Conservation (phyloP, 352 stramenopile genomes). For the Phytophthora citricola region DNA sequence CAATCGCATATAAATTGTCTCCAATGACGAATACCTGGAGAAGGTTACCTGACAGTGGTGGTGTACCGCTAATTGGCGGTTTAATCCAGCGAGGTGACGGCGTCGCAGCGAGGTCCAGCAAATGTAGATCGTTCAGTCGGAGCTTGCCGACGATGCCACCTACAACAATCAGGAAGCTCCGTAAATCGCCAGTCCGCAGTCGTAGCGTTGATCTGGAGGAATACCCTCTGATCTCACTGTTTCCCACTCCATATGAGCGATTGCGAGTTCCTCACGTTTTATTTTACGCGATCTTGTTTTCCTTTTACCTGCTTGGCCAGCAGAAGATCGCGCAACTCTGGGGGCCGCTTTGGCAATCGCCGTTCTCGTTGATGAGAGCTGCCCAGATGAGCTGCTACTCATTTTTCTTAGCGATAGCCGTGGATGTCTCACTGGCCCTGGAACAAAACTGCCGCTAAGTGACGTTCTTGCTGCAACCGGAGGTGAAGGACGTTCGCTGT, state of each 20-base stretch:
- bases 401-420: slow-evolving; percentile 24
- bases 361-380: slow-evolving; percentile 6
- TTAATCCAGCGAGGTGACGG: slow-evolving; percentile 41
- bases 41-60: slow-evolving; percentile 49
- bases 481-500: slow-evolving; percentile 41
- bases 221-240: slow-evolving; percentile 36
- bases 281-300: slow-evolving; percentile 43
- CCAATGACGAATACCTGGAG: slow-evolving; percentile 62
- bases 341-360: slow-evolving; percentile 2
- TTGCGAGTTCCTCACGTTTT: slow-evolving; percentile 39
- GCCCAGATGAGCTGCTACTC: slow-evolving; percentile 9
- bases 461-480: slow-evolving; percentile 38
- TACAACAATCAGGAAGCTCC: slow-evolving; percentile 57
- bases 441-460: slow-evolving; percentile 34
- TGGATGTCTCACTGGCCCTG: slow-evolving; percentile 19
- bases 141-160: slow-evolving; percentile 66
- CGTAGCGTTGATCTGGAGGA: slow-evolving; percentile 52
- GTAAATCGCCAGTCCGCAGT: slow-evolving; percentile 59
- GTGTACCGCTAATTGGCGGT: slow-evolving; percentile 41
- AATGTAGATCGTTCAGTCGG: slow-evolving; percentile 59
- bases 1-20: slow-evolving; percentile 60
- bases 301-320: slow-evolving; percentile 31
- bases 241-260: slow-evolving; percentile 45
- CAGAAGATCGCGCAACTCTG: slow-evolving; percentile 12
- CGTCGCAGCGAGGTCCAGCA: slow-evolving; percentile 43